Percentiles rank a stretch among this genome's conserved stretches.
Conservation (phyloP, 306 rosid species). For the Cucurbita maxima region DNA sequence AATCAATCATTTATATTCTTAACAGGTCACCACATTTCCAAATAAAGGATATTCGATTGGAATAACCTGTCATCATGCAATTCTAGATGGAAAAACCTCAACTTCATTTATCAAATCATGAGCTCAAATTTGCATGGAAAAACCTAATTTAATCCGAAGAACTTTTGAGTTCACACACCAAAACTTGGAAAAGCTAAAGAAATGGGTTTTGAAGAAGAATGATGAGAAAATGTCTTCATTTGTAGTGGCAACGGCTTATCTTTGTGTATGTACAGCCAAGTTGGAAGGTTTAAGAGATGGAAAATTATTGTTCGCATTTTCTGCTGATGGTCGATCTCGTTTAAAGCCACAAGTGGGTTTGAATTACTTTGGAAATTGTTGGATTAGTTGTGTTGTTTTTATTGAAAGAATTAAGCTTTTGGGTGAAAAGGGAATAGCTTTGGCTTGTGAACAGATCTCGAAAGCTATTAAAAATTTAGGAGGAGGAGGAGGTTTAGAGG, state of each 20-base stretch:
- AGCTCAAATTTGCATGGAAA: slow-evolving; percentile 30
- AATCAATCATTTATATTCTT: neutral
- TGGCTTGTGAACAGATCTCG: slow-evolving; percentile 10
- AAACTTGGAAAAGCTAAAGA: neutral
- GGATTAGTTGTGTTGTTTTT: neutral
- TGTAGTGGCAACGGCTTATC: neutral
- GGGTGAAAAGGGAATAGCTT: slow-evolving; percentile 13
- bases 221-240: neutral
- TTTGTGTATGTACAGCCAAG: neutral
- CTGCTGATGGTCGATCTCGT: neutral
- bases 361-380: neutral
- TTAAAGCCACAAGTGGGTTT: neutral
- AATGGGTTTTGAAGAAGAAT: neutral
- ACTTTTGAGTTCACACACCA: neutral
- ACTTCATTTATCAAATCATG: slow-evolving; percentile 36
- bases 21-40: slow-evolving; percentile 7
- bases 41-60: slow-evolving; percentile 18
- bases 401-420: neutral
- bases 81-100: slow-evolving; percentile 13
- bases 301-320: neutral
- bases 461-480: slow-evolving; percentile 9
- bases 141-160: neutral
- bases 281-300: neutral
- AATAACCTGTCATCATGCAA: slow-evolving; percentile 17
- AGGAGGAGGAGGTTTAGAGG: neutral